Base-by-base conservation (phyloP, 1,284 basidiomycete genomes). In the Ganoderma sp. region DNA sequence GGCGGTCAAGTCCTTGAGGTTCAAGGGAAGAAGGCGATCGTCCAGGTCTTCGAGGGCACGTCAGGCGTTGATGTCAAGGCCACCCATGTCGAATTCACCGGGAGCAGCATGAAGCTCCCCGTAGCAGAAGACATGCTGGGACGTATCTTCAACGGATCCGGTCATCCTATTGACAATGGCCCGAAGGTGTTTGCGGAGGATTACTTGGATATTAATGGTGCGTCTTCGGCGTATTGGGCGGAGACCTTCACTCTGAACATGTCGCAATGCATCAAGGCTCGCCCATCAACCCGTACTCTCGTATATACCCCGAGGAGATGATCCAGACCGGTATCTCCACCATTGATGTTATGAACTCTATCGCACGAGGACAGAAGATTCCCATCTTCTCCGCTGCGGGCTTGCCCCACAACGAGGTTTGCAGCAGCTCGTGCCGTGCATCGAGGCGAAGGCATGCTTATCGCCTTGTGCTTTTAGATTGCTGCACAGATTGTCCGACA, bases 271-370 rank as follows among this genome's bases (percentile, higher is more conserved):
- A 64, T 67, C 73, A 75, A 97, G 96, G 97, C 71, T 98, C 96
- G 7, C 98, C 97, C 62, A 99, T 99, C 84, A 99, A 99, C 84
- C 98, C 98, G 19, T 99, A 93, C 84, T 96, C 96, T 71, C 96
- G 98, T 80, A 98, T 99, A 83, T 99, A 99, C 84, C 98, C 98
- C 71, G 98, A 99, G 82, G 97, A 99, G 84, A 99, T 99, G 98
- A 99, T 99, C 75, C 98, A 99, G 82, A 99, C 98, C 25, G 98
- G 98, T 84, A 99, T 99, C 79, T 99, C 97, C 50, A 99, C 98
- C 42, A 98, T 99, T 79, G 96, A 99, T 81, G 91, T 90, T 63
- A 98, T 99, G 97, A 98, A 99, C 84, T 98, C 97, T 71, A 99
- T 99, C 79, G 98, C 98, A 68, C 96, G 98, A 85, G 98, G 98